A percentile compares a stretch with the other conserved stretches of the same genome.
phyloP scores from a whole-genome alignment of 2,329 filamentous ascomycete species.

The Penicillium sp. region DNA sequence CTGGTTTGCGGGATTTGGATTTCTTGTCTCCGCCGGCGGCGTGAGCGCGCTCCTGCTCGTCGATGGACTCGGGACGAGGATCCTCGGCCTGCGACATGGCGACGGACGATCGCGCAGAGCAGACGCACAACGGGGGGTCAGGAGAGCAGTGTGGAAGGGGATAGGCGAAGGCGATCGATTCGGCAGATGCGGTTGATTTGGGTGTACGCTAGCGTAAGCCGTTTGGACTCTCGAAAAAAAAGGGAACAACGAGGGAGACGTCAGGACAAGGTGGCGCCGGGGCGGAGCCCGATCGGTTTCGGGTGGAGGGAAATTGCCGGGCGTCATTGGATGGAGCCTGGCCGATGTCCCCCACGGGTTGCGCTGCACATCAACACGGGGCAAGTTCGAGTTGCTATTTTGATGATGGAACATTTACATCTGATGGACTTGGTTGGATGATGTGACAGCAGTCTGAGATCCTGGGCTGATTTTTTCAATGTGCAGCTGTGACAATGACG shows the following conservation, averaged over 20 bases:
- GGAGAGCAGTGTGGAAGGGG: background rate
- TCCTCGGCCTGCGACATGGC: slow-evolving; percentile 42
- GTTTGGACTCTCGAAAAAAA: background rate
- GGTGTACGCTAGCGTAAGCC: too few species aligned
- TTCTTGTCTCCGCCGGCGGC: slow-evolving; percentile 56
- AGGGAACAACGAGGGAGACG: slow-evolving; percentile 12
- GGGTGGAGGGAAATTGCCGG: too few species aligned
- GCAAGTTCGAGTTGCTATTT: too few species aligned
- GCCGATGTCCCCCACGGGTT: too few species aligned
- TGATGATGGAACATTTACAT: too few species aligned
- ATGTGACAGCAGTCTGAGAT: too few species aligned
- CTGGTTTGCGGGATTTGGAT: slow-evolving; percentile 84
- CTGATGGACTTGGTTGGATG: too few species aligned
- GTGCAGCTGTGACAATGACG: too few species aligned
- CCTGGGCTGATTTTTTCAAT: too few species aligned
- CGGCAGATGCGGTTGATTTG: background rate
- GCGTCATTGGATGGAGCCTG: too few species aligned
- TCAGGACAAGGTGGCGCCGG: slow-evolving; percentile 24
- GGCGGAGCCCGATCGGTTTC: slow-evolving; percentile 13
- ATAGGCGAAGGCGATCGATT: too few species aligned
- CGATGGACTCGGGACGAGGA: slow-evolving; percentile 38
- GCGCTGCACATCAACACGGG: too few species aligned
- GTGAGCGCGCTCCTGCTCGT: slow-evolving; percentile 39
- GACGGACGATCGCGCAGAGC: slow-evolving; percentile 4
- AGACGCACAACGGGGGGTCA: slow-evolving; percentile 1